Evolutionary conservation across 2,329 filamentous ascomycete genomes (phyloP).

Genomic region (Aspergillus jensenii): DNA sequence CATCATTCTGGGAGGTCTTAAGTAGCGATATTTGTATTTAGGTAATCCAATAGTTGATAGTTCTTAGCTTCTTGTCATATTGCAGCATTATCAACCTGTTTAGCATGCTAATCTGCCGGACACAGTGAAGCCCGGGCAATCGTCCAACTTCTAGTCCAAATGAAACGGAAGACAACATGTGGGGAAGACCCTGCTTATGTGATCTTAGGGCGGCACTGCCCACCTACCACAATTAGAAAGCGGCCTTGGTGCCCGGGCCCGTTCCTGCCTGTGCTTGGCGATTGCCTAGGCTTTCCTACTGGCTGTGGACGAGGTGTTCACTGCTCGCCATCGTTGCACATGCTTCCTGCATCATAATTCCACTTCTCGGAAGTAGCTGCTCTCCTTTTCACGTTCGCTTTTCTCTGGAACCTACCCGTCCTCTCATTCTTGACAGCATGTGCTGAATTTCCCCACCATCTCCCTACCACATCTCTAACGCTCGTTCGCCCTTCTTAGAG

Average conservation of each 20-base stretch:
- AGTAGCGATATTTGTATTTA: too few species aligned
- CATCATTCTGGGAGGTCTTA: too few species aligned
- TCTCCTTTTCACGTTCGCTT: conserved; percentile 9
- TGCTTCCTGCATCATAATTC: conserved; percentile 13
- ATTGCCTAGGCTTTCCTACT: conserved; percentile 1
- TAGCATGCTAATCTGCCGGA: too few species aligned
- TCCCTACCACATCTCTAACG: conserved; percentile 4
- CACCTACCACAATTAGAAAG: too few species aligned
- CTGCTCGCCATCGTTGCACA: conserved; percentile 10
- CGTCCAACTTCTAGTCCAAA: too few species aligned
- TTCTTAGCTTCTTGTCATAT: too few species aligned
- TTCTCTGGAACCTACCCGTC: neutral
- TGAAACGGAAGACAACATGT: too few species aligned
- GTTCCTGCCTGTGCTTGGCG: conserved; percentile 14
- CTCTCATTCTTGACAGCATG: conserved; percentile 13
- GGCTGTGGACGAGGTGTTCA: neutral
- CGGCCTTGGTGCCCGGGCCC: neutral
- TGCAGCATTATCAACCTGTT: too few species aligned
- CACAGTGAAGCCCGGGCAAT: too few species aligned
- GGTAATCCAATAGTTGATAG: too few species aligned
- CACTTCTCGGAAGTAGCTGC: conserved; percentile 1
- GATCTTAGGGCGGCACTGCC: too few species aligned
- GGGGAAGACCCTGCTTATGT: too few species aligned
- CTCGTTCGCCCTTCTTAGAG: conserved; percentile 8
- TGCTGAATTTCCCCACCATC: conserved; percentile 8